Conservation (phyloP, 352 stramenopile species). For the Globisporangium canariense region DNA sequence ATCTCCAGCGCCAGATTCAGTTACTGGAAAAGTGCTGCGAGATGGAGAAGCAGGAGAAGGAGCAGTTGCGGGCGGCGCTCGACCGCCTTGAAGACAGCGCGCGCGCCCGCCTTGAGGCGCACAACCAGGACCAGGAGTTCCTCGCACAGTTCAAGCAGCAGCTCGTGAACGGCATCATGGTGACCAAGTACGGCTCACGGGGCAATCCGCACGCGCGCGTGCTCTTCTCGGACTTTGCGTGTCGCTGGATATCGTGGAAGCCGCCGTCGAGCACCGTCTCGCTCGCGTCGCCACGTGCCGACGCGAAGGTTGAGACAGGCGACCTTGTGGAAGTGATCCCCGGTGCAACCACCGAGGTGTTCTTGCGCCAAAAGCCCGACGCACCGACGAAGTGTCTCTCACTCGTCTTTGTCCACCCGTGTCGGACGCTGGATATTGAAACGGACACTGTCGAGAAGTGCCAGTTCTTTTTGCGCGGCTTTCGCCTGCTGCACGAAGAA, state of each 20-base stretch:
- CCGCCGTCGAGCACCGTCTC: conserved; percentile 23
- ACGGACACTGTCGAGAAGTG: conserved; percentile 50
- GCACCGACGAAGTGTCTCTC: conserved; percentile 45
- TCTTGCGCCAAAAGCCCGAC: conserved; percentile 35
- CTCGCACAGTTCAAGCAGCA: conserved; percentile 58
- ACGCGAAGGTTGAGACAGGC: conserved; percentile 47
- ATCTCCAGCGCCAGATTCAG: conserved; percentile 22
- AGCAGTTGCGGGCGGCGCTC: conserved; percentile 28
- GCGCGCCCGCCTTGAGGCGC: conserved; percentile 21
- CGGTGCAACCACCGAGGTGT: conserved; percentile 45
- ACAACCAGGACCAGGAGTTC: conserved; percentile 38
- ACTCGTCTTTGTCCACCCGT: conserved; percentile 68
- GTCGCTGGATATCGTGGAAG: conserved; percentile 61
- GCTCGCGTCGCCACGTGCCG: conserved; percentile 32
- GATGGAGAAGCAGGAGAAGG: conserved; percentile 26
- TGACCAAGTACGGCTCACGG: conserved; percentile 53
- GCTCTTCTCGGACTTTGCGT: conserved; percentile 51
- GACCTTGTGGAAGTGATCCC: conserved; percentile 50
- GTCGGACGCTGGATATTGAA: conserved; percentile 64
- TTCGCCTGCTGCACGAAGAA: conserved; percentile 55
- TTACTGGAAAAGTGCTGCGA: conserved; percentile 23
- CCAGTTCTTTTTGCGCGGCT: conserved; percentile 45
- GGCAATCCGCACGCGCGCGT: conserved; percentile 46
- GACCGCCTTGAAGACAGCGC: conserved; percentile 30
- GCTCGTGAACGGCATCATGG: conserved; percentile 40